Base-by-base conservation (phyloP, 208 protist species). In the Vickermania ingenoplastis region DNA sequence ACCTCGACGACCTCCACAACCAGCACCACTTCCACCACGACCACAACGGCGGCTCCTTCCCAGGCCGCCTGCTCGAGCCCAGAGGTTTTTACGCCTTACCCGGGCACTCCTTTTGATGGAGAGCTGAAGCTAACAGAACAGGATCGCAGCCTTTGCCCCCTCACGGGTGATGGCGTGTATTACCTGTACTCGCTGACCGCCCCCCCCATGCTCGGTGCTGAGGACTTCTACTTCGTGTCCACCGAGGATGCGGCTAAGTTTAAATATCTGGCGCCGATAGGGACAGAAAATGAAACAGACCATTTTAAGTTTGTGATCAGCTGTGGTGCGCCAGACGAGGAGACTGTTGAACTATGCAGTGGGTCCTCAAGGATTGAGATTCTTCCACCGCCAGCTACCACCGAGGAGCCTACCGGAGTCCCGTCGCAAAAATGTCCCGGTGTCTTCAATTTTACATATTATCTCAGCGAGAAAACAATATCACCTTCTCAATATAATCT, bases 1-100 rank as follows among this genome's bases (percentile, higher is more conserved):
- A 79, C 1, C 23, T 57, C 60, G 7, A 57, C 75, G 26, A 67
- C 73, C 22, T 67, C 65, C 41, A 71, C 65, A 1, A 75, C 75
- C 0, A 75, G 68, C 7, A 81, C 75, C 27, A 77, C 66, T 21
- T 59, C 50, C 31, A 57, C 72, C 26, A 41, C 64, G 7, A 22
- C 50, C 7, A 59, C 49, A 1, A 22, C 66, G 2, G 14, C 52
- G n/a, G n/a, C 17, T 27, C n/a, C n/a, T n/a, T n/a, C n/a, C n/a
- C n/a, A n/a, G n/a, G n/a, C n/a, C n/a, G n/a, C n/a, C n/a, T n/a
- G n/a, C n/a, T n/a, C n/a, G n/a, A n/a, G n/a, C n/a, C n/a, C n/a
- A n/a, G n/a, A n/a, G n/a, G n/a, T n/a, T n/a, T n/a, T n/a, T n/a
- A n/a, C n/a, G n/a, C n/a, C n/a, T n/a, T n/a, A n/a, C n/a, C n/a